phyloP scores from a whole-genome alignment of 495 filamentous ascomycete species.

The Copromyces sp. region DNA sequence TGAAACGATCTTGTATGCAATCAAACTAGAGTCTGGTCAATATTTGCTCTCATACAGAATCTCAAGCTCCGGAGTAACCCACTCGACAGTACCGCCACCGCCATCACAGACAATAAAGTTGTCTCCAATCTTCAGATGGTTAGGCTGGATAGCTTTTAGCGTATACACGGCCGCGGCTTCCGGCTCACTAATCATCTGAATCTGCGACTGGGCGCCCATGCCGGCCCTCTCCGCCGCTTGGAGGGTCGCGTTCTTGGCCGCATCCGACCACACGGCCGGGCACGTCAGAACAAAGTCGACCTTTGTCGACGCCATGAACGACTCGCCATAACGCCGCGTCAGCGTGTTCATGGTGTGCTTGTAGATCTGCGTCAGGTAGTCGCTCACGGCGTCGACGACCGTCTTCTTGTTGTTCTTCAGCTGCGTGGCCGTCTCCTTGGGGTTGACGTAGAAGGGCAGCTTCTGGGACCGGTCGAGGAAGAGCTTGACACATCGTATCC shows the following conservation, averaged over 20 bases:
- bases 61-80: slow-evolving; percentile 12
- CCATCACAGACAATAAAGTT: slow-evolving; percentile 70
- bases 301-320: slow-evolving; percentile 49
- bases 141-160: slow-evolving; percentile 56
- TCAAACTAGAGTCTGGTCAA: slow-evolving; percentile 37
- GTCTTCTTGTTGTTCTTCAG: slow-evolving; percentile 54
- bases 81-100: slow-evolving; percentile 66
- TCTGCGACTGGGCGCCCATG: slow-evolving; percentile 48
- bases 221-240: slow-evolving; percentile 57
- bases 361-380: slow-evolving; percentile 61
- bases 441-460: slow-evolving; percentile 65
- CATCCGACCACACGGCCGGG: slow-evolving; percentile 72
- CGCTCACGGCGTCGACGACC: slow-evolving; percentile 50
- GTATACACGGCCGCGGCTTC: slow-evolving; percentile 70
- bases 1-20: slow-evolving; percentile 56
- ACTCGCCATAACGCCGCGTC: slow-evolving; percentile 51
- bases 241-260: slow-evolving; percentile 57
- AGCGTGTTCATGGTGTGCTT: slow-evolving; percentile 66
- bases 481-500: slow-evolving; percentile 69
- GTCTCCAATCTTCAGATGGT: slow-evolving; percentile 50
- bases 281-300: slow-evolving; percentile 65
- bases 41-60: slow-evolving; percentile 10
- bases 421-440: slow-evolving; percentile 61
- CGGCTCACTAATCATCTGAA: slow-evolving; percentile 63
- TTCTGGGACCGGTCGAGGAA: slow-evolving; percentile 71